Conservation (phyloP, 2,329 filamentous ascomycete species). For the Talaromyces rugulosus region DNA sequence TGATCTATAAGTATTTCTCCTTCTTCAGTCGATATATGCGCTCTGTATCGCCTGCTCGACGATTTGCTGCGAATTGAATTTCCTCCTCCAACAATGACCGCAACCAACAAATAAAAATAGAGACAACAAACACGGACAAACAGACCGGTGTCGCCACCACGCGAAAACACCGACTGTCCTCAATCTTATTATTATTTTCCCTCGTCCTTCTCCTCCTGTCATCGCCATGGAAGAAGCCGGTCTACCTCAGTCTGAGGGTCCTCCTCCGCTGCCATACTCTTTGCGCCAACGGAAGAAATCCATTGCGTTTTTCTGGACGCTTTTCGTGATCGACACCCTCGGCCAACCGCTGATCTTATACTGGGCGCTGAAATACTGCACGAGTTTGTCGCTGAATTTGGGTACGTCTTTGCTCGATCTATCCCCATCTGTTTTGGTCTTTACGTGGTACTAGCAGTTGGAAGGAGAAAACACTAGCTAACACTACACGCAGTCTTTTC, state of each 20-base stretch:
- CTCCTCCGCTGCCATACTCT: conserved; percentile 54
- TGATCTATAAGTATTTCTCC: not conserved
- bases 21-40: not conserved
- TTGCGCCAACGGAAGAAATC: conserved; percentile 51
- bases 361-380: conserved; percentile 58
- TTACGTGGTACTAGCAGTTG: not conserved
- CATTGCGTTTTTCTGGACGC: conserved; percentile 56
- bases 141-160: not conserved
- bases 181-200: not conserved
- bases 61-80: not conserved
- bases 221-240: conserved; percentile 27
- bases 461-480: not conserved
- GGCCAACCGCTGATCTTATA: conserved; percentile 58
- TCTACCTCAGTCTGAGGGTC: conserved; percentile 21
- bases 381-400: conserved; percentile 43
- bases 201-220: not conserved
- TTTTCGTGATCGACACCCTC: conserved; percentile 57
- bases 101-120: not conserved
- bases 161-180: not conserved
- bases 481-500: conserved; percentile 32
- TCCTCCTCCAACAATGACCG: not conserved
- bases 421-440: not conserved
- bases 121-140: not conserved
- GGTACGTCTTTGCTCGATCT: conserved; percentile 23
- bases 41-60: not conserved